A percentile compares a stretch with the other conserved stretches of the same genome.
Evolutionary conservation across 257 asterid species (phyloP).

Genomic region (Petunia secreta): DNA sequence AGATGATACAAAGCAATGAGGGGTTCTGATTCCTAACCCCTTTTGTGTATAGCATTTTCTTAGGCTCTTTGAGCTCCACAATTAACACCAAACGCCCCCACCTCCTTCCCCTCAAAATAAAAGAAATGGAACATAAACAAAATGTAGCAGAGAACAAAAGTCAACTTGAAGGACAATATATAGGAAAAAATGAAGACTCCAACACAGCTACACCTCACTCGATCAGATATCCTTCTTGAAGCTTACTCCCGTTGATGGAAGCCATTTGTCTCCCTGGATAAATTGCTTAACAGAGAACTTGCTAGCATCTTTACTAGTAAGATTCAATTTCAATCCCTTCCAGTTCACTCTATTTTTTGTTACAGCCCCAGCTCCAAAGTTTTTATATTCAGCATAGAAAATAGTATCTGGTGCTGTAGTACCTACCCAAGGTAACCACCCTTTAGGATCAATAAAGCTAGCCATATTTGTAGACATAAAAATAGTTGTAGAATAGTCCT

Average conservation of each 20-base stretch:
- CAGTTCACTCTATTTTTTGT: constrained; percentile 38
- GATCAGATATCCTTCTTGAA: constrained; percentile 27
- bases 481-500: constrained; percentile 39
- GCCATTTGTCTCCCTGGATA: constrained; percentile 42
- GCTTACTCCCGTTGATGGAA: constrained; percentile 28
- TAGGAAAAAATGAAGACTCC: neutral
- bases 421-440: constrained; percentile 45
- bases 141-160: neutral
- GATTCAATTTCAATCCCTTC: constrained; percentile 35
- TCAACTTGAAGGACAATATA: neutral
- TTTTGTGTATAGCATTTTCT: neutral
- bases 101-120: neutral
- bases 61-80: neutral
- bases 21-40: neutral
- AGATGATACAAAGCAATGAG: neutral
- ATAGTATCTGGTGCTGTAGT: constrained; percentile 37
- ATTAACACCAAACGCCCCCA: neutral
- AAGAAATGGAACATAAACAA: neutral
- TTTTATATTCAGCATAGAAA: constrained; percentile 38
- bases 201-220: neutral
- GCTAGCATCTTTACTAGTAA: constrained; percentile 16
- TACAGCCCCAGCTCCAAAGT: constrained; percentile 35
- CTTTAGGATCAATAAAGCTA: constrained; percentile 39
- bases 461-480: constrained; percentile 23
- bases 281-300: constrained; percentile 35